Base-by-base conservation (phyloP, 768 basidiomycete genomes). In the Termitomyces titanicus region DNA sequence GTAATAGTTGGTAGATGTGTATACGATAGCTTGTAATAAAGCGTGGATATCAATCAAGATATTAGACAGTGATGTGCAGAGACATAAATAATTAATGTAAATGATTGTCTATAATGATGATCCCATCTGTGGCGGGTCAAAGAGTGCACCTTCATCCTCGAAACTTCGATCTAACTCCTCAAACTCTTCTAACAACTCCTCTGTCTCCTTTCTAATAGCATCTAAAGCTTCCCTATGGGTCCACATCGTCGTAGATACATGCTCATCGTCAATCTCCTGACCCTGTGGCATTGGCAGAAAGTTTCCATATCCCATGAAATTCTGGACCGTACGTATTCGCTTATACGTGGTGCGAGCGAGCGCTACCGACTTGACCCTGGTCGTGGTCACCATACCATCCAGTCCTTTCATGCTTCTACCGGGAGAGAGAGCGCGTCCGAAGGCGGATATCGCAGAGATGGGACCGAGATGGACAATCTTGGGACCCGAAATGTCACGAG, bases 391-490 rank as follows among this genome's bases (percentile, higher is more conserved):
- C 52, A 69, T 63, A 4, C 55, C 44, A 6, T 68, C 62, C 5
- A 64, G 58, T 31, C 61, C 57, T 22, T 49, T 58, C 40, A 55
- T 62, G 3, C 66, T 62, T 35, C 66, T 51, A 8, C 65, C 64
- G 20, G 70, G 68, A 10, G 72, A 72, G 12, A 67, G 59, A 2
- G 68, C 59, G 11, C 71, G 68, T 24, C 66, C 66, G n/a, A 73
- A 68, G 9, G 68, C 64, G 34, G 72, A 68, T 17, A 72, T 65
- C 17, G 66, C 65, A 33, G 75, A 73, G 9, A 79, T 71, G 1
- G 84, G 82, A 1, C 84, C 84, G 4, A 88, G 76, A 63, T 86
- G 86, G 2, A 85, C 71, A 56, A 88, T 86, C 53, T 73, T 78
- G 2, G 79, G 77, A 0, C 74, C 75, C 11, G 60, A 64, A 27